phyloP scores from a whole-genome alignment of 495 filamentous ascomycete species.

The Polyplosphaeria fusca region DNA sequence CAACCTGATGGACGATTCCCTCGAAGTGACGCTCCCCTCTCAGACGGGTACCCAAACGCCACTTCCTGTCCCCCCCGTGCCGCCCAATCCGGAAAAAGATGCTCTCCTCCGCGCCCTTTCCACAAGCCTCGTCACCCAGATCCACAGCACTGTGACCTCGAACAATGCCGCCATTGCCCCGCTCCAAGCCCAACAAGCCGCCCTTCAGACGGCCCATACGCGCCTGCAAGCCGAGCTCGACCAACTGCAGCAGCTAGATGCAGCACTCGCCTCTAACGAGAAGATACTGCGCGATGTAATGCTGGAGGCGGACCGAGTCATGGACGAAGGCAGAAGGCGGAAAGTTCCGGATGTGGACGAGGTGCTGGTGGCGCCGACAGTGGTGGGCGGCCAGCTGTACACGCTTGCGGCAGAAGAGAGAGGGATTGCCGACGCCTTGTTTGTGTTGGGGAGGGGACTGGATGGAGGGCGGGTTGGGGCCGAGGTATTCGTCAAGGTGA shows the following conservation, averaged over 20 bases:
- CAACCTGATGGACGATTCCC: slow-evolving; percentile 69
- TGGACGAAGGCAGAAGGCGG: slow-evolving; percentile 58
- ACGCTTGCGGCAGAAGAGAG: slow-evolving; percentile 80
- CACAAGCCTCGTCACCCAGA: slow-evolving; percentile 60
- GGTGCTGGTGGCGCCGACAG: slow-evolving; percentile 86
- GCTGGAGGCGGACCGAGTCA: slow-evolving; percentile 72
- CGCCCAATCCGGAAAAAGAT: slow-evolving; percentile 96
- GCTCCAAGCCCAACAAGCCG: slow-evolving; percentile 72
- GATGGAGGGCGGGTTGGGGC: slow-evolving; percentile 76
- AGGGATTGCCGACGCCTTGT: slow-evolving; percentile 78
- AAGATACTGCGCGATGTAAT: slow-evolving; percentile 71
- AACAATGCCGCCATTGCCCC: slow-evolving; percentile 68
- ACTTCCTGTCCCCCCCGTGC: slow-evolving; percentile 74
- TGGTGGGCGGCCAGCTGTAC: slow-evolving; percentile 90
- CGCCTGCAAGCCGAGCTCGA: slow-evolving; percentile 68
- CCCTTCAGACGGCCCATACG: slow-evolving; percentile 64
- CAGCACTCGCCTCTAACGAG: slow-evolving; percentile 72
- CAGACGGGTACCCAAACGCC: slow-evolving; percentile 42
- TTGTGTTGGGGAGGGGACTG: slow-evolving; percentile 75
- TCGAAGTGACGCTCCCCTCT: slow-evolving; percentile 62
- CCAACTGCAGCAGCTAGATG: slow-evolving; percentile 63
- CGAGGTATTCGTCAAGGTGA: slow-evolving; percentile 75
- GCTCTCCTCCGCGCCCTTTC: slow-evolving; percentile 76
- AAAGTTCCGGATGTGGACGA: slow-evolving; percentile 72
- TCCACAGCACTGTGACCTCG: slow-evolving; percentile 60